phyloP scores from a whole-genome alignment of 768 basidiomycete species.

The Leccinum broughii region DNA sequence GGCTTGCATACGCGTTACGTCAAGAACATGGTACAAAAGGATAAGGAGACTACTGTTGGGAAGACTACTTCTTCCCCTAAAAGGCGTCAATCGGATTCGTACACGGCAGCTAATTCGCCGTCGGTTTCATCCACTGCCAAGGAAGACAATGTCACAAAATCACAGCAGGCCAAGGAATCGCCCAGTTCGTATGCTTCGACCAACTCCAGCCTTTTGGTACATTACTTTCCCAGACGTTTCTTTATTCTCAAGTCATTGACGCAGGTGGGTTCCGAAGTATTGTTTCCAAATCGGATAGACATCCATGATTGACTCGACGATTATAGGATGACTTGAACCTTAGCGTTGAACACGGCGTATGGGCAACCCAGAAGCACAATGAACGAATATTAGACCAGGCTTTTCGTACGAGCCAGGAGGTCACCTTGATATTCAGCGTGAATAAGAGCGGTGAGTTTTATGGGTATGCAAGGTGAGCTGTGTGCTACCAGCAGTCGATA shows the following conservation, averaged over 20 bases:
- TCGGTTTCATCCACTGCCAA: conserved; percentile 34
- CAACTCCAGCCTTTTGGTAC: conserved; percentile 73
- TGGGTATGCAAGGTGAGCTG: conserved; percentile 76
- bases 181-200: conserved; percentile 77
- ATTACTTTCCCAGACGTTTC: conserved; percentile 83
- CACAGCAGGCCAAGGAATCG: conserved; percentile 32
- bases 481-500: conserved; percentile 13
- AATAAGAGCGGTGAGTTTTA: conserved; percentile 96
- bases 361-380: conserved; percentile 95
- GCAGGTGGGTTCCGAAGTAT: conserved; percentile 47
- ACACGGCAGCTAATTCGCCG: conserved; percentile 9
- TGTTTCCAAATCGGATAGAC: neutral
- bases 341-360: conserved; percentile 74
- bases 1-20: conserved; percentile 85
- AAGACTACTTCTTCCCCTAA: neutral
- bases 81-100: neutral
- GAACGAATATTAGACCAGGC: conserved; percentile 91
- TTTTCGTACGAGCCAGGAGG: conserved; percentile 85
- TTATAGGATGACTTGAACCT: conserved; percentile 72
- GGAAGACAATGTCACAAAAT: conserved; percentile 38
- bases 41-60: conserved; percentile 17
- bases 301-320: neutral
- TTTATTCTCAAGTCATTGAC: conserved; percentile 91
- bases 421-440: conserved; percentile 87
- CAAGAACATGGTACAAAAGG: conserved; percentile 55